phyloP scores from a whole-genome alignment of 129 eudicot genomes.

The Chrysanthemum makinoi region DNA sequence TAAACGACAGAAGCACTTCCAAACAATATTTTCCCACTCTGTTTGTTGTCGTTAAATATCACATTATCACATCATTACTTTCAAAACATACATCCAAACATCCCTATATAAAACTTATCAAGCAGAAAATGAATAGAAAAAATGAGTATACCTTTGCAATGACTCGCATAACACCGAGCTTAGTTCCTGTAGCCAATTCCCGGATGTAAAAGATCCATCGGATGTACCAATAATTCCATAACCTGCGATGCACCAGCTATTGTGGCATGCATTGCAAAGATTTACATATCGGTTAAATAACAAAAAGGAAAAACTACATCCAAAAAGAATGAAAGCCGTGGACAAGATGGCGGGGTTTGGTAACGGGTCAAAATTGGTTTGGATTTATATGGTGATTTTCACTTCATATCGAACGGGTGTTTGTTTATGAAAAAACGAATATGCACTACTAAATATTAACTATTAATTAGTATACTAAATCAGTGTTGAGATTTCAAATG shows the following conservation, averaged over 20 bases:
- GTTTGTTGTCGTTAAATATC: not conserved
- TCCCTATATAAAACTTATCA: not conserved
- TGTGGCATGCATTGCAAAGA: constrained; percentile 41
- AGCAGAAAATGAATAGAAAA: not conserved
- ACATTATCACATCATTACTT: too few relatives aligned
- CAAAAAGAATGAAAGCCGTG: not conserved
- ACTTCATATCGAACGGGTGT: too few relatives aligned
- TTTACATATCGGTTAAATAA: constrained; percentile 14
- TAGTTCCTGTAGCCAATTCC: constrained; percentile 75
- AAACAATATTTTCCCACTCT: not conserved
- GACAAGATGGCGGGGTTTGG: not conserved
- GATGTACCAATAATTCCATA: constrained; percentile 70
- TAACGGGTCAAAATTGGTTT: too few relatives aligned
- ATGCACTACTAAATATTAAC: too few relatives aligned
- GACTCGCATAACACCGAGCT: constrained; percentile 45
- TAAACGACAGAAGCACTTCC: too few relatives aligned
- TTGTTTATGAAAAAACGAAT: too few relatives aligned
- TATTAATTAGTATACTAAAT: too few relatives aligned
- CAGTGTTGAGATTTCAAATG: too few relatives aligned
- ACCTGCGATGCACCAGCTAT: constrained; percentile 65
- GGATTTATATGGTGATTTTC: too few relatives aligned
- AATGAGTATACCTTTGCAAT: constrained; percentile 51
- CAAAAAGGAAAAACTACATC: constrained; percentile 10
- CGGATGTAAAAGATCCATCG: constrained; percentile 68
- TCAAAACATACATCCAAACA: too few relatives aligned